Base-by-base conservation (phyloP, 805 yeast genomes). In the Kuraishia hungarica region DNA sequence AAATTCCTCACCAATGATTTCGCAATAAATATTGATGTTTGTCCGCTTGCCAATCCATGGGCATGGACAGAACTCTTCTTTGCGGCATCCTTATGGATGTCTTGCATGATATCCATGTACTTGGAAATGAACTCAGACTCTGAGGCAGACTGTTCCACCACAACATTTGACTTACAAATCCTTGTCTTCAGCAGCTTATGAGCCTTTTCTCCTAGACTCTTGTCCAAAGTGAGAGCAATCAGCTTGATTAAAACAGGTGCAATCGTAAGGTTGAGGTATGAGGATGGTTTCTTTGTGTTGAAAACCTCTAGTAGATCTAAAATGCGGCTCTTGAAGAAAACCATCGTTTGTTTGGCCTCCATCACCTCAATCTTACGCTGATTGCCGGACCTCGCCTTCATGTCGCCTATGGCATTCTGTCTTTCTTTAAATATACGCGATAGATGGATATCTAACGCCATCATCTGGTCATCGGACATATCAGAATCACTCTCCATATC, bases 391-490 rank as follows among this genome's bases (percentile, higher is more conserved):
- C 79, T 79, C 2, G 80, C 71, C 35, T 73, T 72, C 24, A 73
- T 61, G 7, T 65, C 66, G 10, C 81, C 69, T 54, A 89, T 68
- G 0, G 88, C 87, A 57, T 81, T 83, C 60, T 84, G 82, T 62
- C 97, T 81, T 62, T 90, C 93, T 63, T 86, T 82, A 77, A 93
- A 93, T 55, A 93, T 93, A 54, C 78, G 79, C 0, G 97, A 81
- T 29, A 93, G 73, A 58, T 90, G 94, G 22, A 78, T 87, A 66
- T 93, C 98, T 62, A 93, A 80, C 21, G 92, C 96, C 85, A 91
- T 83, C 98, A 93, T 93, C 67, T 91, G 91, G 62, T 92, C 97
- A 68, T 92, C 97, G 57, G 92, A 96, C 96, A 91, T 89, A 0
- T 88, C 96, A 53, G 84, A 88, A 24, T 81, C 84, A 6, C 80